phyloP scores from a whole-genome alignment of 345 rosid species.

The Citrus sp. region DNA sequence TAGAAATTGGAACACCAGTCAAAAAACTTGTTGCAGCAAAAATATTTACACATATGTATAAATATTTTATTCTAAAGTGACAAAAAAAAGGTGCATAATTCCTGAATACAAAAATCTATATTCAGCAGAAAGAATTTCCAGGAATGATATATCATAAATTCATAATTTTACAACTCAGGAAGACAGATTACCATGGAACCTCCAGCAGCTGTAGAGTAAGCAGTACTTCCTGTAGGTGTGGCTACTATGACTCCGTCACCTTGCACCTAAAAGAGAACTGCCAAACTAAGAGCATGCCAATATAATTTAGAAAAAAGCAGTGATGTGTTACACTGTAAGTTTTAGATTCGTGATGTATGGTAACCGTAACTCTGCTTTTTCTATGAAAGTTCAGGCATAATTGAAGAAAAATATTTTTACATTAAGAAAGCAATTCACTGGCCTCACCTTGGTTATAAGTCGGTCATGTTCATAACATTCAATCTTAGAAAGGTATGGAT shows the following conservation, averaged over 20 bases:
- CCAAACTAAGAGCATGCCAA: conserved; percentile 4
- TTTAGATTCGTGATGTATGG: conserved; percentile 5
- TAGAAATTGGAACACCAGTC: conserved; percentile 5
- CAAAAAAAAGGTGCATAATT: neutral
- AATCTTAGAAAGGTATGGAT: conserved; percentile 95
- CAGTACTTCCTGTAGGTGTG: conserved; percentile 98
- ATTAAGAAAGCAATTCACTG: conserved; percentile 5
- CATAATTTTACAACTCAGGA: neutral
- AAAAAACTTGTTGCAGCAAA: neutral
- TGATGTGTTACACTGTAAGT: neutral
- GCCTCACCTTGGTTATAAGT: conserved; percentile 87
- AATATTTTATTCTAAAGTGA: neutral
- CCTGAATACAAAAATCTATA: neutral
- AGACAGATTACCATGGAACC: conserved; percentile 84
- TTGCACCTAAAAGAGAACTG: conserved; percentile 63
- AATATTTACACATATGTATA: neutral
- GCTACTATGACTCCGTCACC: conserved; percentile 99
- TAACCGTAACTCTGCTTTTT: neutral
- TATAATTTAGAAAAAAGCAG: neutral
- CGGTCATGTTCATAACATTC: conserved; percentile 97
- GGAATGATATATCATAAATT: neutral
- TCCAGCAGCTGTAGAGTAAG: conserved; percentile 98
- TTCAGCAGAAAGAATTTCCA: neutral
- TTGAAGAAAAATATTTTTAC: neutral
- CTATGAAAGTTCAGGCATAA: neutral